These are phyloP conservation scores for Kondoa subrosea DNA, from an alignment of 768 basidiomycete species.

Conservation along the genomic window DNA sequence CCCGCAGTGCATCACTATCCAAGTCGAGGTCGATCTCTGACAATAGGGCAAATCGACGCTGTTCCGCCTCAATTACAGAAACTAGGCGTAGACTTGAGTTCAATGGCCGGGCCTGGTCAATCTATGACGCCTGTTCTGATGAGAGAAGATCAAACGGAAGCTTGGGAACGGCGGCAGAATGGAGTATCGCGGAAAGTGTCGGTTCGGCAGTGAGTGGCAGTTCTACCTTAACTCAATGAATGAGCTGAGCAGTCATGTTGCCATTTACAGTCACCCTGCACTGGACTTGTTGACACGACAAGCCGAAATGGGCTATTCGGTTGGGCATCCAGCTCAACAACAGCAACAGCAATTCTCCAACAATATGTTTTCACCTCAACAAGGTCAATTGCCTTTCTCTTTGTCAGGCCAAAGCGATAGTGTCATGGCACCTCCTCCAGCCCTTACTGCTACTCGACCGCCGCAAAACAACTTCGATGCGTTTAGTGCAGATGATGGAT, in stretches of 20 bases:
- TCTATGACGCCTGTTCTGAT: conserved; percentile 66
- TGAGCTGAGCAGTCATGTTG: too few relatives aligned
- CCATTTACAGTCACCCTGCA: neutral
- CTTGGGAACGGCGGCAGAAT: conserved; percentile 82
- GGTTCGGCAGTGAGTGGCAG: neutral
- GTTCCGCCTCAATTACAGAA: conserved; percentile 69
- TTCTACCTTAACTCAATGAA: too few relatives aligned
- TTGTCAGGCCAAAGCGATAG: neutral
- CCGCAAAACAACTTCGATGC: neutral
- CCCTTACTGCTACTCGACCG: neutral
- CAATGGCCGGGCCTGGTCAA: conserved; percentile 3
- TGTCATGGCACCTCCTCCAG: neutral
- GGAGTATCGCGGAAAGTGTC: conserved; percentile 27
- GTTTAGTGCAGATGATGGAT: neutral
- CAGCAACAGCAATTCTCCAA: neutral
- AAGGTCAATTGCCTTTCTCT: neutral
- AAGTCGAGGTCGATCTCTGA: conserved; percentile 61
- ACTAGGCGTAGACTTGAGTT: conserved; percentile 35
- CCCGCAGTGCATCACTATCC: conserved; percentile 28
- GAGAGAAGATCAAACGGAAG: conserved; percentile 80
- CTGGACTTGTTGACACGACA: conserved; percentile 1
- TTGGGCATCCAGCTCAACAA: neutral
- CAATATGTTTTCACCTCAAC: neutral
- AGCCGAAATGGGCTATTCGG: conserved; percentile 4
- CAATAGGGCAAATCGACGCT: conserved; percentile 68